phyloP scores from a whole-genome alignment of 495 filamentous ascomycete species.

The Neurospora sublineolata region DNA sequence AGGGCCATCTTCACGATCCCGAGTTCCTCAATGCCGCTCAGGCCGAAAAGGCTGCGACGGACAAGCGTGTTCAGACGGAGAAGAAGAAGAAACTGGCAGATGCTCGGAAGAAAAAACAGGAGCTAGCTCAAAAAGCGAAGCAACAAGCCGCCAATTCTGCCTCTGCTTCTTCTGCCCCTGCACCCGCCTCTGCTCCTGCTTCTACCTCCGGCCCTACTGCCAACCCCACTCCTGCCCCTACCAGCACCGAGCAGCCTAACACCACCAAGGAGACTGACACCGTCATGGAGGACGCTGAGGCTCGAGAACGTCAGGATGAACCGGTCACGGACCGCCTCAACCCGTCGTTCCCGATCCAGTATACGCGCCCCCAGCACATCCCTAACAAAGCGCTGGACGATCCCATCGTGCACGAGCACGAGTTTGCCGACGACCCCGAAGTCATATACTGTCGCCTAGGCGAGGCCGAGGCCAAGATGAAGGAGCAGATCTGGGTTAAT shows the following conservation, averaged over 20 bases:
- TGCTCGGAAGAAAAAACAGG: slow-evolving; percentile 14
- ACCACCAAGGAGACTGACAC: not conserved
- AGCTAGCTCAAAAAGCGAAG: slow-evolving; percentile 11
- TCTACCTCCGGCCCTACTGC: not conserved
- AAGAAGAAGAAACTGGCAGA: not conserved
- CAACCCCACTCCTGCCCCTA: not conserved
- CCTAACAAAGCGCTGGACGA: slow-evolving; percentile 24
- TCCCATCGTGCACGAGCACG: slow-evolving; percentile 54
- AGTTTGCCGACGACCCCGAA: slow-evolving; percentile 82
- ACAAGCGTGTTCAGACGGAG: slow-evolving; percentile 16
- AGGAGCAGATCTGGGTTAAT: slow-evolving; percentile 86
- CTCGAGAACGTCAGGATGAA: not conserved
- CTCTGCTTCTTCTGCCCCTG: not conserved
- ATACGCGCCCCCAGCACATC: not conserved
- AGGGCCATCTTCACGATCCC: slow-evolving; percentile 34
- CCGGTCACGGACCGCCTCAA: not conserved
- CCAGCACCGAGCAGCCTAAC: not conserved
- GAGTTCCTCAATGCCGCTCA: slow-evolving; percentile 31
- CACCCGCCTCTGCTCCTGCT: not conserved
- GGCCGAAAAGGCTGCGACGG: slow-evolving; percentile 10
- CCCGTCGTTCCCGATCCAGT: not conserved
- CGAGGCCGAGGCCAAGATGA: slow-evolving; percentile 57
- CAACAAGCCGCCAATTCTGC: slow-evolving; percentile 1
- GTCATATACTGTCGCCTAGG: slow-evolving; percentile 65
- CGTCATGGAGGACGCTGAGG: not conserved